Percentiles rank a stretch among this genome's conserved stretches.
These are phyloP conservation scores for Drosera spatulata DNA, from an alignment of 179 eudicot species.

Conservation along the genomic window DNA sequence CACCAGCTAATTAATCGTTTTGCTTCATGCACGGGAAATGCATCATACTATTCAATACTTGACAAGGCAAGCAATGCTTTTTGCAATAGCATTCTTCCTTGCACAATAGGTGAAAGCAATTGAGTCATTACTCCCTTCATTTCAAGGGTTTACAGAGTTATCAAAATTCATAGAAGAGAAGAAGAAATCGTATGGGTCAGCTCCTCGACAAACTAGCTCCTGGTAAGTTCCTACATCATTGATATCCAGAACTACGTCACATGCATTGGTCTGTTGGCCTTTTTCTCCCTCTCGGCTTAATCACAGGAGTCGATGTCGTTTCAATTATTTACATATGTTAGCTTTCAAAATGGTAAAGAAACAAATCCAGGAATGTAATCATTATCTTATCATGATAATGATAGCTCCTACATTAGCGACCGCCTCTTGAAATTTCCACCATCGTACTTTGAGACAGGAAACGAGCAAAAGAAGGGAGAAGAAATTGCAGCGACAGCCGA, in stretches of 20 bases:
- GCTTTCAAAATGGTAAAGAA: too few species aligned
- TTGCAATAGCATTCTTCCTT: not conserved
- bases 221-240: conserved; percentile 14
- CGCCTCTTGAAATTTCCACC: not conserved
- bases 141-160: conserved; percentile 1
- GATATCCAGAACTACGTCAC: not conserved
- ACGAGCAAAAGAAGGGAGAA: conserved; percentile 20
- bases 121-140: not conserved
- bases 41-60: conserved; percentile 15
- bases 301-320: too few species aligned
- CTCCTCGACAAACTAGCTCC: conserved; percentile 27
- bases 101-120: not conserved
- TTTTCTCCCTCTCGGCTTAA: not conserved
- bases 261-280: not conserved
- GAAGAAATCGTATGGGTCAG: conserved; percentile 26
- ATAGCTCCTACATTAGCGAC: not conserved
- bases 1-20: not conserved
- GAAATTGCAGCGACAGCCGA: conserved; percentile 26
- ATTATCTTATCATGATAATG: not conserved
- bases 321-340: too few species aligned
- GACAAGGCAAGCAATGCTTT: conserved; percentile 8
- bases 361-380: not conserved
- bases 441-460: conserved; percentile 15
- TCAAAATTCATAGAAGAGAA: not conserved
- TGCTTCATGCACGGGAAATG: conserved; percentile 18